These are phyloP conservation scores for Blastobotrys muscicola DNA, from an alignment of 805 yeast species.

Conservation along the genomic window DNA sequence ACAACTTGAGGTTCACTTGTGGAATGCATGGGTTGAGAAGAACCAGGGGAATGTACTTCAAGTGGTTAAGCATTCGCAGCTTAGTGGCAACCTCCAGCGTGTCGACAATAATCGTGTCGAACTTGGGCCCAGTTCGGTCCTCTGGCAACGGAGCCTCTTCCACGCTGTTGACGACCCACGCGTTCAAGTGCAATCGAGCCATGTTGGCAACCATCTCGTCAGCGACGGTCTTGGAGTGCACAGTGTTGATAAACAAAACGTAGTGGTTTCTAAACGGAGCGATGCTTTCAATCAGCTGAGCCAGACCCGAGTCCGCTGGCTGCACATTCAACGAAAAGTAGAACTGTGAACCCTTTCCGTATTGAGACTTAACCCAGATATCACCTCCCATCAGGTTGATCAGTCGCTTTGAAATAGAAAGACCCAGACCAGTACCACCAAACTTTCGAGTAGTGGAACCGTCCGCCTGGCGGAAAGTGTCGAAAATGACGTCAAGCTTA, in stretches of 20 bases:
- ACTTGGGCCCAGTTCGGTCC: constrained; percentile 33
- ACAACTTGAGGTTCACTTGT: constrained; percentile 66
- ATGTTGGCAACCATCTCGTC: constrained; percentile 45
- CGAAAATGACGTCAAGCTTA: constrained; percentile 75
- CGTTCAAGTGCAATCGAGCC: constrained; percentile 47
- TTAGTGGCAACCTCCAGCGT: constrained; percentile 64
- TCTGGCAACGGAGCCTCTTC: constrained; percentile 44
- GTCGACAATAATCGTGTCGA: constrained; percentile 77
- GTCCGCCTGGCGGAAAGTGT: constrained; percentile 88
- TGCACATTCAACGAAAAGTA: constrained; percentile 74
- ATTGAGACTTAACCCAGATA: constrained; percentile 78
- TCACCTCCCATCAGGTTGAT: constrained; percentile 91
- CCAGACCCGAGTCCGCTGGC: constrained; percentile 53
- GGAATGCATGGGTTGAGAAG: constrained; percentile 68
- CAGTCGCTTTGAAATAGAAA: constrained; percentile 77
- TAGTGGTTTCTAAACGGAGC: constrained; percentile 65
- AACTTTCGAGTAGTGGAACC: constrained; percentile 88
- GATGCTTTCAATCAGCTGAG: constrained; percentile 57
- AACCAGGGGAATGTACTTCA: constrained; percentile 79
- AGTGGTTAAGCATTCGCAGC: constrained; percentile 60
- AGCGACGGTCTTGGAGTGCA: constrained; percentile 43
- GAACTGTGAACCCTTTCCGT: constrained; percentile 75
- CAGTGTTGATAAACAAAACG: constrained; percentile 60
- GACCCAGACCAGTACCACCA: constrained; percentile 88
- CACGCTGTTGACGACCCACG: constrained; percentile 48